Percentiles rank a stretch among this genome's conserved stretches.
Conservation (phyloP, 2,329 filamentous ascomycete genomes). For the Ustilaginoidea virens region DNA sequence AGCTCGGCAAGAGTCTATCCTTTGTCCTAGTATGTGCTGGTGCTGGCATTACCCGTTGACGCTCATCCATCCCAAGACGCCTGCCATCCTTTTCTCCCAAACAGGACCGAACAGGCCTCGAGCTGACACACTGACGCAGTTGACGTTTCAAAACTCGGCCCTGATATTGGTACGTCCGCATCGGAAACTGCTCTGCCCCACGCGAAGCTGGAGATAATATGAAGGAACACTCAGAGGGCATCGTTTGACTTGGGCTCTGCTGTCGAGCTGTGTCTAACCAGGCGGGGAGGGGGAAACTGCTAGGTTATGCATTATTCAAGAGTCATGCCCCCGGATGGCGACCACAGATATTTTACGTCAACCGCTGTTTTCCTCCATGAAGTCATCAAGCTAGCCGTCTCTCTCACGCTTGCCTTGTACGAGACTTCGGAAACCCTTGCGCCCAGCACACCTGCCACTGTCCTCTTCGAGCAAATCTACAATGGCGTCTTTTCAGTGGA, state of each 20-base stretch:
- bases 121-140: conserved; percentile 27
- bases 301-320: conserved; percentile 90
- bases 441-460: conserved; percentile 63
- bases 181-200: conserved; percentile 1
- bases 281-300: not conserved
- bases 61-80: no score
- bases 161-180: conserved; percentile 47
- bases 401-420: conserved; percentile 73
- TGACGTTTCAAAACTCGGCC: conserved; percentile 61
- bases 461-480: conserved; percentile 66
- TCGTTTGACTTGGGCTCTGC: no score
- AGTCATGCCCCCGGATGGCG: conserved; percentile 72
- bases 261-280: not conserved
- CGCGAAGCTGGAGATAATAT: no score
- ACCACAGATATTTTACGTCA: conserved; percentile 82
- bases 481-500: conserved; percentile 74
- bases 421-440: conserved; percentile 68
- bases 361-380: conserved; percentile 92
- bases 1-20: conserved; percentile 10
- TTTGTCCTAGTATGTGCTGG: conserved; percentile 8
- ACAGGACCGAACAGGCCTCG: no score
- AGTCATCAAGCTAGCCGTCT: conserved; percentile 76
- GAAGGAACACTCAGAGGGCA: no score
- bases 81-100: no score
- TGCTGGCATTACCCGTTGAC: no score